Evolutionary conservation across 2,329 filamentous ascomycete species (phyloP).

Genomic region (Zymoseptoria crescenta): DNA sequence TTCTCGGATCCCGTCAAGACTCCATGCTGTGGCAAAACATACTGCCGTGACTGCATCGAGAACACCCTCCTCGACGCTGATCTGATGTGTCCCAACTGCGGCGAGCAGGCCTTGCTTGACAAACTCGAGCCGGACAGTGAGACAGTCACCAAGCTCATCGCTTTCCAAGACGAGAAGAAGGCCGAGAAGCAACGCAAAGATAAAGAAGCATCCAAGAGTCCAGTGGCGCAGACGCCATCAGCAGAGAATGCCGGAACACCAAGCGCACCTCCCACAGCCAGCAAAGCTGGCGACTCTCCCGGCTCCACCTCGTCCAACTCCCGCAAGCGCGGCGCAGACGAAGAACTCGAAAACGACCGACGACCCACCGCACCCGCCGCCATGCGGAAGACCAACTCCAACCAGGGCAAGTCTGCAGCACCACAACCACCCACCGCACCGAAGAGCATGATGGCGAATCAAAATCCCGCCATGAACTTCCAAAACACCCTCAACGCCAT

Average conservation of each 20-base stretch:
- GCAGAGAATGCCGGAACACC: constrained; percentile 12
- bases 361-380: constrained; percentile 39
- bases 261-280: constrained; percentile 19
- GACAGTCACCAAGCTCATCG: constrained; percentile 77
- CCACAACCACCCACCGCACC: constrained; percentile 17
- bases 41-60: constrained; percentile 99
- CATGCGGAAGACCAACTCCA: constrained; percentile 32
- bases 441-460: constrained; percentile 34
- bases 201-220: constrained; percentile 34
- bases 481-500: constrained; percentile 40
- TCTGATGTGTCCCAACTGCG: constrained; percentile 88
- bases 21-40: constrained; percentile 95
- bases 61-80: constrained; percentile 98
- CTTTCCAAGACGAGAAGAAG: constrained; percentile 53
- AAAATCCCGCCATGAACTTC: constrained; percentile 38
- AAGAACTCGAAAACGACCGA: constrained; percentile 45
- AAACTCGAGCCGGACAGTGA: constrained; percentile 78
- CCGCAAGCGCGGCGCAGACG: constrained; percentile 79
- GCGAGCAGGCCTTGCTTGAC: constrained; percentile 87
- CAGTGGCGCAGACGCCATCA: constrained; percentile 20
- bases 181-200: constrained; percentile 39
- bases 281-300: constrained; percentile 27
- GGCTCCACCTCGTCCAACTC: constrained; percentile 34
- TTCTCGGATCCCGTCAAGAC: constrained; percentile 99
- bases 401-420: constrained; percentile 28